Percentiles rank a stretch among this genome's conserved stretches.
phyloP scores from a whole-genome alignment of 139 green algal genomes.

The Coelastrella sp. region DNA sequence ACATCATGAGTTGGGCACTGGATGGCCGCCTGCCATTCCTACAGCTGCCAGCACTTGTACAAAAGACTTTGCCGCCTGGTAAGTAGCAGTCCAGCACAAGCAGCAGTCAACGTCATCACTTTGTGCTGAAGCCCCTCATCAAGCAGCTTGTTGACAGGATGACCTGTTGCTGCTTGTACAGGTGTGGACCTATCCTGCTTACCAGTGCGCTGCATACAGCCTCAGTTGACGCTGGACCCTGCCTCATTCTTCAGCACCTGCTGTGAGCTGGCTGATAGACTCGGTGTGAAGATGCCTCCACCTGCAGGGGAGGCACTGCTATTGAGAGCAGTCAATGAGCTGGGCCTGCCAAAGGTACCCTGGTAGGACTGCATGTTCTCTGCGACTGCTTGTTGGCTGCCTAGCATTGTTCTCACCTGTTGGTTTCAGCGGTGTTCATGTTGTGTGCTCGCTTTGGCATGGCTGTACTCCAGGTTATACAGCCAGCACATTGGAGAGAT shows the following conservation, averaged over 20 bases:
- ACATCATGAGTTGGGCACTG: slow-evolving; percentile 44
- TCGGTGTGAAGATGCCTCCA: slow-evolving; percentile 40
- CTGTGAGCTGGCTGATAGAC: not conserved
- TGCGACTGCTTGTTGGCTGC: no score
- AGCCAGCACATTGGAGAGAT: no score
- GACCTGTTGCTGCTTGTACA: not conserved
- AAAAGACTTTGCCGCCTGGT: not conserved
- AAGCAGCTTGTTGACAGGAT: not conserved
- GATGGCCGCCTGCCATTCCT: slow-evolving; percentile 40
- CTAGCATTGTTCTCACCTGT: no score
- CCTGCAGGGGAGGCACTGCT: slow-evolving; percentile 21
- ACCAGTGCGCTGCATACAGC: slow-evolving; percentile 10
- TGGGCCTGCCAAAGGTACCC: slow-evolving; percentile 8
- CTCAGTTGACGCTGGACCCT: not conserved
- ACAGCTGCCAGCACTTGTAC: slow-evolving; percentile 18
- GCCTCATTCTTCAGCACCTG: not conserved
- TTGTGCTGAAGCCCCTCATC: no score
- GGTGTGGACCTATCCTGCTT: not conserved
- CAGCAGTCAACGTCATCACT: no score
- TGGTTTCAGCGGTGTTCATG: no score
- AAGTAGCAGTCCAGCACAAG: not conserved
- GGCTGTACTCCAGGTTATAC: no score
- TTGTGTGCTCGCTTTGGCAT: no score
- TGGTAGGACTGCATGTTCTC: not conserved
- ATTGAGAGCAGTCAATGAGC: slow-evolving; percentile 20